phyloP scores from a whole-genome alignment of 306 rosid genomes.

The Pyrus betulifolia region DNA sequence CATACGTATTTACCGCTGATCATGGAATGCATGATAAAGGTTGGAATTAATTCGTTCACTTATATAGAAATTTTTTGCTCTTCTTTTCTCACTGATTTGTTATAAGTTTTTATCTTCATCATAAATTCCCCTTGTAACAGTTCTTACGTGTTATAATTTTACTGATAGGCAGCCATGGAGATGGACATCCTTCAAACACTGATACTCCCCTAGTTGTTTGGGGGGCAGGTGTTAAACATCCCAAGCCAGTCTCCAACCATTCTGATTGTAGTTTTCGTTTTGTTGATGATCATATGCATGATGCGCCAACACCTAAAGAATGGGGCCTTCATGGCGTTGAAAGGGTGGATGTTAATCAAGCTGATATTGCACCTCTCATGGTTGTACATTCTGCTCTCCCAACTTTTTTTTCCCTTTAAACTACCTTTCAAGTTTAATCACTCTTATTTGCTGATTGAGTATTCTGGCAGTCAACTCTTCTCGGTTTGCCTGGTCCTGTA shows the following conservation, averaged over 20 bases:
- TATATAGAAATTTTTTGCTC: constrained; percentile 6
- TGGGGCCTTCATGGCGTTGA: constrained; percentile 81
- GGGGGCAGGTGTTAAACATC: constrained; percentile 88
- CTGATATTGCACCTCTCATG: constrained; percentile 92
- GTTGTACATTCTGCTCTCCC: constrained; percentile 29
- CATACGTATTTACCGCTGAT: constrained; percentile 82
- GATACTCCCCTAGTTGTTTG: constrained; percentile 93
- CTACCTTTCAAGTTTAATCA: constrained; percentile 14
- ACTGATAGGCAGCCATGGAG: constrained; percentile 80
- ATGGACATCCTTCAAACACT: constrained; percentile 89
- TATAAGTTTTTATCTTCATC: background rate
- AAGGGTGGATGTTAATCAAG: constrained; percentile 92
- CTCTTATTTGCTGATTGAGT: constrained; percentile 26
- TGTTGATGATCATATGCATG: constrained; percentile 78
- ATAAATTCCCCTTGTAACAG: background rate
- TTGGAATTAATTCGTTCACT: constrained; percentile 14
- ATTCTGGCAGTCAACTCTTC: constrained; percentile 70
- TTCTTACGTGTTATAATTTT: constrained; percentile 6
- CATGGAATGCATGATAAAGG: constrained; percentile 98
- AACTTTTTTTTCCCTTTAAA: background rate
- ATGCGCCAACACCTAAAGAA: constrained; percentile 64
- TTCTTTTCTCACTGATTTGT: background rate
- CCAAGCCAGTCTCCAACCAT: constrained; percentile 60
- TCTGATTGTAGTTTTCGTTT: constrained; percentile 62
- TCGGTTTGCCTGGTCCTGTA: constrained; percentile 79